phyloP scores from a whole-genome alignment of 805 yeast genomes.

The Ogataea saltuana region DNA sequence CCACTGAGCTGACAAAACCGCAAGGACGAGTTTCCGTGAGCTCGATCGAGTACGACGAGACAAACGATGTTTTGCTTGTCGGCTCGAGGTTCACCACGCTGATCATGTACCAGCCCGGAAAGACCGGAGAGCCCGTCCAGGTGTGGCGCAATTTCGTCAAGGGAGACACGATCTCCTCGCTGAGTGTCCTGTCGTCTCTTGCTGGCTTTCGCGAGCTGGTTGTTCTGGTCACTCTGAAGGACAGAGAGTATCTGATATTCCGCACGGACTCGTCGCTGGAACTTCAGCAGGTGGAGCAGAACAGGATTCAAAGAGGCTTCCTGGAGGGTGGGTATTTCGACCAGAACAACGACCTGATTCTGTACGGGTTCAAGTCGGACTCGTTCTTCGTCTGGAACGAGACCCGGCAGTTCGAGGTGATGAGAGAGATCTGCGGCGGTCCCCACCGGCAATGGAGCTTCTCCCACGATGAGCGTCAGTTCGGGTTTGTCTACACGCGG shows the following conservation, averaged over 20 bases:
- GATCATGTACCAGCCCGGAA: constrained; percentile 49
- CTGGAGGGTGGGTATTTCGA: constrained; percentile 69
- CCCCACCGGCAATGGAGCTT: constrained; percentile 84
- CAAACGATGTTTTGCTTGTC: constrained; percentile 46
- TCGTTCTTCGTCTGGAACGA: constrained; percentile 82
- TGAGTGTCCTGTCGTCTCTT: constrained; percentile 39
- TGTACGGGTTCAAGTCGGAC: constrained; percentile 83
- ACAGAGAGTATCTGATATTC: constrained; percentile 58
- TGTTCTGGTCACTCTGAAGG: constrained; percentile 57
- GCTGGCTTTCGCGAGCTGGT: constrained; percentile 19
- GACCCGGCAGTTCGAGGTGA: constrained; percentile 66
- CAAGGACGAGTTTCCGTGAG: constrained; percentile 54
- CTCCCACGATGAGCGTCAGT: constrained; percentile 27
- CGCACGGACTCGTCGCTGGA: constrained; percentile 21
- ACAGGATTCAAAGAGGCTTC: constrained; percentile 71
- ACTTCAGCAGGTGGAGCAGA: constrained; percentile 38
- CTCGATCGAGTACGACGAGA: constrained; percentile 46
- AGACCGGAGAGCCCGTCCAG: constrained; percentile 25
- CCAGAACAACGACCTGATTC: constrained; percentile 47
- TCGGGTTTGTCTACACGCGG: constrained; percentile 59
- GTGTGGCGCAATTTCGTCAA: constrained; percentile 51
- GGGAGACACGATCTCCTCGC: constrained; percentile 70
- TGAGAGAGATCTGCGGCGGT: constrained; percentile 83
- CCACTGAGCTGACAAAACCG: constrained; percentile 26
- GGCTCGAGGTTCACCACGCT: constrained; percentile 76